Percentiles rank a stretch among this genome's conserved stretches.
These are phyloP conservation scores for Pseudocercospora crystallina DNA, from an alignment of 2,329 filamentous ascomycete species.

Conservation along the genomic window DNA sequence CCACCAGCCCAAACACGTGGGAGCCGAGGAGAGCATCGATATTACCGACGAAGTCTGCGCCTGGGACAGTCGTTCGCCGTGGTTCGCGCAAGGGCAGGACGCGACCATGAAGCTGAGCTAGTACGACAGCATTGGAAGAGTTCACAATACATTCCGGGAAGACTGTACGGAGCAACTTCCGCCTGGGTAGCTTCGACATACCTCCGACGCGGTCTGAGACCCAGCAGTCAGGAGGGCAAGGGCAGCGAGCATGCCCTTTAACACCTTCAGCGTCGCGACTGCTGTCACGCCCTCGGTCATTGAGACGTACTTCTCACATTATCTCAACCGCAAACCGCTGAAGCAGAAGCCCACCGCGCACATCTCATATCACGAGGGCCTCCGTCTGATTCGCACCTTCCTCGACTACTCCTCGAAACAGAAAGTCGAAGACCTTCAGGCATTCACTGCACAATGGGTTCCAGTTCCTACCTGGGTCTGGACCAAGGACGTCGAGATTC, in stretches of 20 bases:
- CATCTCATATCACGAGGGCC: slow-evolving; percentile 90
- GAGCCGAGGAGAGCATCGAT: no score
- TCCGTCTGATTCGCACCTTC: slow-evolving; percentile 84
- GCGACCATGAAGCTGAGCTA: neutral
- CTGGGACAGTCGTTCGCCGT: neutral
- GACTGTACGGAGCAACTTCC: no score
- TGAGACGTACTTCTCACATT: slow-evolving; percentile 85
- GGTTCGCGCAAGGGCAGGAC: neutral
- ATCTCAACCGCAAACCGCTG: slow-evolving; percentile 74
- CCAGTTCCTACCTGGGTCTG: slow-evolving; percentile 87
- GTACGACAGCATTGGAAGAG: no score
- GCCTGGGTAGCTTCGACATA: no score
- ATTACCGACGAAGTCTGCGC: neutral
- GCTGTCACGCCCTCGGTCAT: slow-evolving; percentile 87
- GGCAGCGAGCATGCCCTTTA: slow-evolving; percentile 58
- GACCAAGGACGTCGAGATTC: slow-evolving; percentile 67
- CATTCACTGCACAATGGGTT: slow-evolving; percentile 89
- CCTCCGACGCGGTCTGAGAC: no score
- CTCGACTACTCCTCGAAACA: slow-evolving; percentile 81
- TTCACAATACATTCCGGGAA: neutral
- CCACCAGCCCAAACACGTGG: no score
- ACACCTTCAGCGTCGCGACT: slow-evolving; percentile 76
- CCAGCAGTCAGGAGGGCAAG: neutral
- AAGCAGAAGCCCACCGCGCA: slow-evolving; percentile 82
- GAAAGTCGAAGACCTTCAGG: slow-evolving; percentile 88